These are phyloP conservation scores for Silene uniflora DNA, from an alignment of 148 eudicot genomes.

Conservation along the genomic window DNA sequence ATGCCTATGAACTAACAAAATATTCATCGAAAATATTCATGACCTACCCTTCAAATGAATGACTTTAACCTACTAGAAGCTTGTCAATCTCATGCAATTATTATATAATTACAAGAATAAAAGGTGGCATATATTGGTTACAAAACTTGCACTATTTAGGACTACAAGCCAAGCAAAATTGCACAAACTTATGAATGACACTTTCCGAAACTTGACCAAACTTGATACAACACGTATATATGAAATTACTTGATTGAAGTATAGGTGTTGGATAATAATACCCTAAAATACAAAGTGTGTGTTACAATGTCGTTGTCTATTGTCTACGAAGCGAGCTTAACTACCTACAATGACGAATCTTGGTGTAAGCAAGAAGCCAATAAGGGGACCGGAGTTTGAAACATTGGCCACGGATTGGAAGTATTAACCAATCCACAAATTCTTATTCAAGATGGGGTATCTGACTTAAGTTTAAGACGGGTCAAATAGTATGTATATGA, in stretches of 20 bases:
- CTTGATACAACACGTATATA: background rate
- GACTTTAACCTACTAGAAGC: background rate
- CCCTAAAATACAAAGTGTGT: background rate
- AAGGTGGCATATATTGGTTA: background rate
- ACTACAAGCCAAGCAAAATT: background rate
- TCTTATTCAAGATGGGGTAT: too few species aligned
- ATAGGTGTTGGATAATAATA: background rate
- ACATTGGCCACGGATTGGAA: background rate
- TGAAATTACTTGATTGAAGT: background rate
- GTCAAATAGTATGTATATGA: too few species aligned
- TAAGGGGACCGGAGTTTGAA: background rate
- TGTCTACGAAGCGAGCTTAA: background rate
- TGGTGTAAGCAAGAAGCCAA: background rate
- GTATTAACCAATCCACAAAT: too few species aligned
- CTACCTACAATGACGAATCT: background rate
- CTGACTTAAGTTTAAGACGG: too few species aligned
- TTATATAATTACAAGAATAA: background rate
- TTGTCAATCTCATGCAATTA: background rate
- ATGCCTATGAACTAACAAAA: too few species aligned
- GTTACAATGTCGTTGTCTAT: constrained; percentile 7
- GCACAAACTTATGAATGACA: background rate
- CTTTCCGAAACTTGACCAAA: background rate
- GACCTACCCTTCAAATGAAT: background rate
- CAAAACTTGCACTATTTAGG: background rate
- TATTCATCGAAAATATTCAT: too few species aligned